Percentiles rank a stretch among this genome's conserved stretches.
phyloP scores from a whole-genome alignment of 2,329 filamentous ascomycete genomes.

The Microascus cirrosus region DNA sequence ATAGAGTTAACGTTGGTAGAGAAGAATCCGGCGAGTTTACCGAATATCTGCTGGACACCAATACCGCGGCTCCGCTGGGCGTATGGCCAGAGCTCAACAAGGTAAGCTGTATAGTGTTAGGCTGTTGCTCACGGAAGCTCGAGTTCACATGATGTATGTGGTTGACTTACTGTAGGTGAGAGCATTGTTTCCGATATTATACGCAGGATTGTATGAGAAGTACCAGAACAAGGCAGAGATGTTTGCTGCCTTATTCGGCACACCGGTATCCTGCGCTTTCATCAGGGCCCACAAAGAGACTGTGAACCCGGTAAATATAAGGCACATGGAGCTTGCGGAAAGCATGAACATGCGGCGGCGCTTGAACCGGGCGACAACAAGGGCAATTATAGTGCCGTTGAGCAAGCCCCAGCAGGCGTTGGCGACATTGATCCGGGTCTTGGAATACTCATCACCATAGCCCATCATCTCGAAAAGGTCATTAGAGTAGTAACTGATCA shows the following conservation, averaged over 20 bases:
- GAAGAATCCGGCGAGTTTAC: conserved; percentile 27
- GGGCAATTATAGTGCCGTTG: conserved; percentile 25
- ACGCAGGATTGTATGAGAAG: conserved; percentile 46
- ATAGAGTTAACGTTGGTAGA: conserved; percentile 32
- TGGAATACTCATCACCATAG: conserved; percentile 24
- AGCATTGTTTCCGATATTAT: conserved; percentile 57
- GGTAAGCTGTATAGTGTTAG: conserved; percentile 25
- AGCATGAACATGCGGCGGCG: conserved; percentile 39
- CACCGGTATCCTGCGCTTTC: conserved; percentile 15
- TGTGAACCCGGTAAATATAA: conserved; percentile 44
- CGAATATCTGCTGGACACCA: conserved; percentile 41
- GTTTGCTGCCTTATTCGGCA: conserved; percentile 17
- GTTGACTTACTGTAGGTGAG: conserved; percentile 45
- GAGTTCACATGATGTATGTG: not conserved
- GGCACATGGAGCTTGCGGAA: conserved; percentile 34
- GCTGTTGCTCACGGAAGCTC: not conserved
- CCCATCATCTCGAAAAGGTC: conserved; percentile 33
- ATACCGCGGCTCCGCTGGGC: conserved; percentile 46
- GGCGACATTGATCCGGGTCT: conserved; percentile 33
- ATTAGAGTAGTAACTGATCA: conserved; percentile 36
- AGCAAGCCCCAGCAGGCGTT: conserved; percentile 31
- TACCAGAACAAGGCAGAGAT: conserved; percentile 43
- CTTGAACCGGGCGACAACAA: conserved; percentile 32
- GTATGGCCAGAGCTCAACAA: conserved; percentile 49
- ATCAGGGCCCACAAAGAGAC: conserved; percentile 28